These are phyloP conservation scores for Neurospora sp. DNA, from an alignment of 495 filamentous ascomycete species.

Conservation along the genomic window DNA sequence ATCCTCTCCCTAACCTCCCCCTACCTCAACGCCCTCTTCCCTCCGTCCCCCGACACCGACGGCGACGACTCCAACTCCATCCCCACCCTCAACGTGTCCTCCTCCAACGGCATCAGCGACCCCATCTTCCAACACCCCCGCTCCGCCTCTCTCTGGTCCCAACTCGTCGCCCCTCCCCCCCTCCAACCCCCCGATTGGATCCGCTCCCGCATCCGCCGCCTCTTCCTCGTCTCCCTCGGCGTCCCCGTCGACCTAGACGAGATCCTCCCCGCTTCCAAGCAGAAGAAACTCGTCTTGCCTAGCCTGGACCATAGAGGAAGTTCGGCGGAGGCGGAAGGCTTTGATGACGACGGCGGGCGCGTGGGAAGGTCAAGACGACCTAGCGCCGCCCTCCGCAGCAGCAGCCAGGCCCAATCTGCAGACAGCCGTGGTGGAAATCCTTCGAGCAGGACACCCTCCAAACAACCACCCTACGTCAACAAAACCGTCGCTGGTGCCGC, in stretches of 20 bases:
- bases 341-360: background rate
- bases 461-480: conserved; percentile 1
- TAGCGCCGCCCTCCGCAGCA: conserved; percentile 42
- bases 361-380: conserved; percentile 19
- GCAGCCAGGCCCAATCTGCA: conserved; percentile 36
- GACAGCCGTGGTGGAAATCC: conserved; percentile 36
- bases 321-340: conserved; percentile 6
- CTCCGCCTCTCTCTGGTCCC: conserved; percentile 88
- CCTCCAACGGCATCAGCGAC: conserved; percentile 20
- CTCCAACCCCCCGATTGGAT: conserved; percentile 97
- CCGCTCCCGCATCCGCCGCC: conserved; percentile 85
- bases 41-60: conserved; percentile 41
- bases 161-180: conserved; percentile 88
- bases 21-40: conserved; percentile 48
- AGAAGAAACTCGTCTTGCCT: conserved; percentile 93
- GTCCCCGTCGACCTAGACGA: conserved; percentile 96
- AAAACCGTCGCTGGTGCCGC: conserved; percentile 10
- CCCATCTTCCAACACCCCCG: conserved; percentile 58
- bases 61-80: conserved; percentile 22
- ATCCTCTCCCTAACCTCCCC: conserved; percentile 41
- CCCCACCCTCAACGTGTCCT: conserved; percentile 16
- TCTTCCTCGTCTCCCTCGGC: conserved; percentile 92
- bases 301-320: conserved; percentile 57
- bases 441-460: conserved; percentile 10
- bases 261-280: conserved; percentile 90